Base-by-base conservation (phyloP, 75 land plant genomes). In the Pinus taeda region DNA sequence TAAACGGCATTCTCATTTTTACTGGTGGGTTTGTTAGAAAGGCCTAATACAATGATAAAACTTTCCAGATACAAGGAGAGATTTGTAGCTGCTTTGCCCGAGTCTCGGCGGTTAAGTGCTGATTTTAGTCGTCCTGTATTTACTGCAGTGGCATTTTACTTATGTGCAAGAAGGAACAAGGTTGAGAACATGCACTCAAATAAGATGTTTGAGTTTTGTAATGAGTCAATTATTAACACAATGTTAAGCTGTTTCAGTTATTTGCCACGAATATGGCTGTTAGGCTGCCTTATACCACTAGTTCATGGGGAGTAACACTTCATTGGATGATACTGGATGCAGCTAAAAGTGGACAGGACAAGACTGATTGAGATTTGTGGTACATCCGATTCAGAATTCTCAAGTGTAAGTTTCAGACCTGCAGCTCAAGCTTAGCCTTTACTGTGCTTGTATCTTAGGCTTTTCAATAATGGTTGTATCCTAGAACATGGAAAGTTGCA, bases 121-220 rank as follows among this genome's bases (percentile, higher is more conserved):
- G 99, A 96, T 71, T 96, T 92, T 75, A 80, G 80, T 79, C 82
- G 99, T 11, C 93, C 99, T 39, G 93, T 95, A 20, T 96, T 96
- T 76, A 94, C 92, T 53, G 99, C 90, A 58, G 98, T 89, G 33
- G 95, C 99, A 21, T 96, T 96, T 76, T 96, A 89, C 79, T 79
- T 96, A 74, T 90, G 93, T 84, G 95, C 98, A n/a, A 92, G 85
- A 79, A 94, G 77, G 71, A 87, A 96, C 63, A 96, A 96, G 99
- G 99, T 94, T 3, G 5, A 1, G 57, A 49, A 0, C 24, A 66
- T 74, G 20, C 9, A 64, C 13, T 39, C 30, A 60, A 20, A 4
- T 60, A 4, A 60, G 21, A 21, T 20, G 7, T 60, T 60, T 60
- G 22, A 60, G 62, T 60, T 60, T 49, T 49, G 55, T 49, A 49